A percentile compares a stretch with the other conserved stretches of the same genome.
Conservation (phyloP, 257 asterid species). For the Plantago ovata region DNA sequence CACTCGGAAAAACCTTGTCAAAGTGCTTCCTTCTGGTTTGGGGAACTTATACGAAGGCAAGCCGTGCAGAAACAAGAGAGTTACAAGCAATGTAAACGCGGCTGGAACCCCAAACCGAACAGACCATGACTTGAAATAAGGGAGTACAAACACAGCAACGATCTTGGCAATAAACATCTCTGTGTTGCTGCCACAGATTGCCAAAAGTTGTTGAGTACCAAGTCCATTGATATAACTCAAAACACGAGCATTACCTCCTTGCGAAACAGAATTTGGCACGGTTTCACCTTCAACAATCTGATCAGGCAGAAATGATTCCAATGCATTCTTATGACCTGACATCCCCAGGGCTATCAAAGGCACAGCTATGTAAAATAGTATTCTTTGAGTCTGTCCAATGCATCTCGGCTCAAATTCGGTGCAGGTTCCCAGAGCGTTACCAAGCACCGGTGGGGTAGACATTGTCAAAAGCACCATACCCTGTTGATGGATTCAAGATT, state of each 20-base stretch:
- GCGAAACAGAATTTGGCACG: no score
- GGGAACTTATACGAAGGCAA: conserved; percentile 24
- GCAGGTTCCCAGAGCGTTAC: conserved; percentile 27
- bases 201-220: conserved; percentile 28
- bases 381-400: conserved; percentile 27
- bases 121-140: conserved; percentile 33
- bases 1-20: conserved; percentile 25
- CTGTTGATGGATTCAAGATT: conserved; percentile 9
- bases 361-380: conserved; percentile 28
- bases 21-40: conserved; percentile 33
- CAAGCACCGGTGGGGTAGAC: conserved; percentile 43
- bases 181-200: conserved; percentile 8
- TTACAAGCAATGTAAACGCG: conserved; percentile 26
- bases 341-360: conserved; percentile 34
- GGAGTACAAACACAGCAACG: conserved; percentile 29
- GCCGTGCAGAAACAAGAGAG: conserved; percentile 34
- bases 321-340: conserved; percentile 31
- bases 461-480: conserved; percentile 36
- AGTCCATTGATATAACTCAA: no score
- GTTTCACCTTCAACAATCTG: conserved; percentile 11
- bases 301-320: conserved; percentile 29
- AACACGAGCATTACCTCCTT: background rate
- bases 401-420: conserved; percentile 31
- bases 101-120: conserved; percentile 44
- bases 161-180: conserved; percentile 24